Evolutionary conservation across 1,284 basidiomycete genomes (phyloP).

Genomic region (Boletus mariae): DNA sequence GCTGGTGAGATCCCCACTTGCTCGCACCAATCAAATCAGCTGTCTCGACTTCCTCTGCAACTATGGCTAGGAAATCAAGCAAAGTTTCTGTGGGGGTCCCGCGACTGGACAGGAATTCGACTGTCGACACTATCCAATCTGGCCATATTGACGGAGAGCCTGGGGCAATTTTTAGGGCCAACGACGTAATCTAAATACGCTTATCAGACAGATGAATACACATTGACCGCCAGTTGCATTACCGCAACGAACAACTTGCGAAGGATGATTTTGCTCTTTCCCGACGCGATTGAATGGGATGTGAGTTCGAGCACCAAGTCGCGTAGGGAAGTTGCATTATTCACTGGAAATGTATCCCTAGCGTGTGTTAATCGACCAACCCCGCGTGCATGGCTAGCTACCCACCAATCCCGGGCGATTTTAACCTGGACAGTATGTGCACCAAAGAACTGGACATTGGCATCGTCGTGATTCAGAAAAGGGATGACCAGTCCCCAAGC

Average conservation of each 20-base stretch:
- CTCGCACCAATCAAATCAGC: slow-evolving; percentile 72
- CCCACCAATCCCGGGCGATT: slow-evolving; percentile 85
- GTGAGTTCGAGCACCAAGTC: slow-evolving; percentile 65
- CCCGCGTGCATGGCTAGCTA: slow-evolving; percentile 1
- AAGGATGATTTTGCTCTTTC: slow-evolving; percentile 65
- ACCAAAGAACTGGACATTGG: slow-evolving; percentile 87
- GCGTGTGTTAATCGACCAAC: slow-evolving; percentile 6
- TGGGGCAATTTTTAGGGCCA: slow-evolving; percentile 70
- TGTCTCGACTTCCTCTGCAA: slow-evolving; percentile 73
- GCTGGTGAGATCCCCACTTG: slow-evolving; percentile 50
- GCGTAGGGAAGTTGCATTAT: slow-evolving; percentile 49
- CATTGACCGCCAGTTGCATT: slow-evolving; percentile 21
- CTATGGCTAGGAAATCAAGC: slow-evolving; percentile 80
- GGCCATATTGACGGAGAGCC: slow-evolving; percentile 55
- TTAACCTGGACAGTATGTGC: slow-evolving; percentile 90
- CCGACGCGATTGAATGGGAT: slow-evolving; percentile 50
- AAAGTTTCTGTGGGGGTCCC: slow-evolving; percentile 55
- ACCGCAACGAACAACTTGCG: slow-evolving; percentile 86
- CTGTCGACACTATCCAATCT: slow-evolving; percentile 63
- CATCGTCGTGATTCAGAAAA: slow-evolving; percentile 63
- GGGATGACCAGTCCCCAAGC: slow-evolving; percentile 80
- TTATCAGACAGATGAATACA: background rate
- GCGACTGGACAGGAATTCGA: slow-evolving; percentile 54
- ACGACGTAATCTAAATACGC: slow-evolving; percentile 56
- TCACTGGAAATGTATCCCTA: slow-evolving; percentile 62